phyloP scores from a whole-genome alignment of 2,329 filamentous ascomycete species.

The Colletotrichum costaricense region DNA sequence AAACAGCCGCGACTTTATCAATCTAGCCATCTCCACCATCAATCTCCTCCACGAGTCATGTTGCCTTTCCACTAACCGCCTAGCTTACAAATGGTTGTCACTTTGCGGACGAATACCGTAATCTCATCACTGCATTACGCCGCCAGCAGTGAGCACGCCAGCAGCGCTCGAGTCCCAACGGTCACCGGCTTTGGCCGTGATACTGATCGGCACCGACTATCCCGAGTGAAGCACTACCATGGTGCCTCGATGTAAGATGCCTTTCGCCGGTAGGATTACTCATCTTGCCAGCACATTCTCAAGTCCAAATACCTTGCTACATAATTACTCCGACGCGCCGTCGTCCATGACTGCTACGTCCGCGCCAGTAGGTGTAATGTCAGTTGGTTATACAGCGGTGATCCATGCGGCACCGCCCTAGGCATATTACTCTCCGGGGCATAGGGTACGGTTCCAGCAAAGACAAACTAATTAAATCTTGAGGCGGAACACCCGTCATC shows the following conservation, averaged over 20 bases:
- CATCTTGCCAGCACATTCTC: not conserved
- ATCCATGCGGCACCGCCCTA: not conserved
- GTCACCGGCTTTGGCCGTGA: not conserved
- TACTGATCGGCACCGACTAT: not conserved
- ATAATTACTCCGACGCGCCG: not conserved
- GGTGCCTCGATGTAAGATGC: not conserved
- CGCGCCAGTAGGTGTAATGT: not conserved
- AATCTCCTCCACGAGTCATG: conserved; percentile 32
- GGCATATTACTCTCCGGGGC: not conserved
- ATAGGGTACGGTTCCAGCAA: not conserved
- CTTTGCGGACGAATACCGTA: not conserved
- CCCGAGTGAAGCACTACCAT: not conserved
- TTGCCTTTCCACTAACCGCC: conserved; percentile 6
- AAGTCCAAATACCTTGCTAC: not conserved
- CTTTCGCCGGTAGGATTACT: not conserved
- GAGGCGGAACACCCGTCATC: not conserved
- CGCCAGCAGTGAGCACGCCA: not conserved
- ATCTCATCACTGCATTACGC: not conserved
- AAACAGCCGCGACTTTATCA: conserved; percentile 1
- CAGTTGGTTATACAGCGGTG: not conserved
- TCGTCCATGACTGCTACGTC: not conserved
- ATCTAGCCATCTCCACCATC: conserved; percentile 14
- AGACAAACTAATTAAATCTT: not conserved
- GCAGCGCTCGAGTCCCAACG: no score
- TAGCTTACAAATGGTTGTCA: not conserved